Evolutionary conservation across 768 basidiomycete genomes (phyloP).

Genomic region (Boletus coccyginus): DNA sequence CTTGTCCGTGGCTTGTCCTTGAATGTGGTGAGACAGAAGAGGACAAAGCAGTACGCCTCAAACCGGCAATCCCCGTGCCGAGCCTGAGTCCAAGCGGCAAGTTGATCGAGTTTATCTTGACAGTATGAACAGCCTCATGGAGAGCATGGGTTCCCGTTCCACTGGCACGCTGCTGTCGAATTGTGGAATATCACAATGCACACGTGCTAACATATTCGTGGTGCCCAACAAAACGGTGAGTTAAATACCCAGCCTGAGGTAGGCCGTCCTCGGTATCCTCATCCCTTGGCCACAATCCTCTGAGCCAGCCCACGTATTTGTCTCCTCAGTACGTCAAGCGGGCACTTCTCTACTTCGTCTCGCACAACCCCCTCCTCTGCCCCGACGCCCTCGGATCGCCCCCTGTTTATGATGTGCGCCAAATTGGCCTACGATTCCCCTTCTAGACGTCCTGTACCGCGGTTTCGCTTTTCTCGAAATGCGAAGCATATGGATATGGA

Average conservation of each 20-base stretch:
- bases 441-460: constrained; percentile 6
- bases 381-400: background rate
- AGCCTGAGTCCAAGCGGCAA: background rate
- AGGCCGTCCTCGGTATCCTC: background rate
- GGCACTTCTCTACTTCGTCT: background rate
- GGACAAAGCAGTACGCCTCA: background rate
- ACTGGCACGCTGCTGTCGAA: constrained; percentile 11
- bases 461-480: constrained; percentile 10
- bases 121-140: constrained; percentile 19
- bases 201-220: constrained; percentile 8
- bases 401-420: constrained; percentile 11
- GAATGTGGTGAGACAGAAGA: background rate
- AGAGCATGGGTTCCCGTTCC: constrained; percentile 9
- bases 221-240: constrained; percentile 9
- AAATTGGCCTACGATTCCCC: constrained; percentile 5
- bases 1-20: too few relatives aligned
- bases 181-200: constrained; percentile 24
- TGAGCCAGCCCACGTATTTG: background rate
- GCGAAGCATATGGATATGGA: constrained; percentile 15
- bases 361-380: background rate
- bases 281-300: background rate
- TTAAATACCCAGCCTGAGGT: constrained; percentile 22
- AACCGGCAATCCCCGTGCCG: constrained; percentile 14
- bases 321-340: constrained; percentile 4
- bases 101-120: constrained; percentile 9